Conservation (phyloP, 305 asterid species). For the Fraxinus platypoda region DNA sequence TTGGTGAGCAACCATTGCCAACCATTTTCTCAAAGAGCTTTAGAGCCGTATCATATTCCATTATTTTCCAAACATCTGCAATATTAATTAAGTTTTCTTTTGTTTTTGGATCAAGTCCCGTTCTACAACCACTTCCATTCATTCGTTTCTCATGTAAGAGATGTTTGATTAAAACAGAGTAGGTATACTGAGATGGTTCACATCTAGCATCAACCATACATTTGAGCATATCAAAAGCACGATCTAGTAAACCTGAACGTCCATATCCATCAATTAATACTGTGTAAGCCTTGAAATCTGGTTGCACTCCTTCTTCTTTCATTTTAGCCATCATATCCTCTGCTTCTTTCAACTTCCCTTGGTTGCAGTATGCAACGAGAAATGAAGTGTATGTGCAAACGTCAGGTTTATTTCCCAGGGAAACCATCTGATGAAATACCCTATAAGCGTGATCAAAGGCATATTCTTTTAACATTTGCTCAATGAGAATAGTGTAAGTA, state of each 20-base stretch:
- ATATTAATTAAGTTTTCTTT: conserved; percentile 34
- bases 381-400: conserved; percentile 73
- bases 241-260: conserved; percentile 50
- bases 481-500: conserved; percentile 65
- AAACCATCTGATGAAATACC: conserved; percentile 46
- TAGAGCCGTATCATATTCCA: conserved; percentile 57
- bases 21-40: conserved; percentile 62
- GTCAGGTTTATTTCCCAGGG: conserved; percentile 64
- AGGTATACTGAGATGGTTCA: conserved; percentile 70
- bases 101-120: conserved; percentile 9
- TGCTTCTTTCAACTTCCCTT: conserved; percentile 69
- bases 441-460: conserved; percentile 58
- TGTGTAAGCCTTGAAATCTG: conserved; percentile 68
- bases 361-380: conserved; percentile 77
- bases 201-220: conserved; percentile 55
- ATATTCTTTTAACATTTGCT: conserved; percentile 59
- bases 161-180: conserved; percentile 67
- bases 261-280: conserved; percentile 80
- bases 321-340: conserved; percentile 61
- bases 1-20: conserved; percentile 51
- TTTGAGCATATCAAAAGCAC: conserved; percentile 53
- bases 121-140: conserved; percentile 20
- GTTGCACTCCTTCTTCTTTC: conserved; percentile 50
- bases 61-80: conserved; percentile 72
- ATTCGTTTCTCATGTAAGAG: conserved; percentile 39